Evolutionary conservation across 202 grass and related monocot genomes (phyloP), one percentile per base, ranked within the genome.

Genomic region (Schoenoplectus tabernaemontani): DNA sequence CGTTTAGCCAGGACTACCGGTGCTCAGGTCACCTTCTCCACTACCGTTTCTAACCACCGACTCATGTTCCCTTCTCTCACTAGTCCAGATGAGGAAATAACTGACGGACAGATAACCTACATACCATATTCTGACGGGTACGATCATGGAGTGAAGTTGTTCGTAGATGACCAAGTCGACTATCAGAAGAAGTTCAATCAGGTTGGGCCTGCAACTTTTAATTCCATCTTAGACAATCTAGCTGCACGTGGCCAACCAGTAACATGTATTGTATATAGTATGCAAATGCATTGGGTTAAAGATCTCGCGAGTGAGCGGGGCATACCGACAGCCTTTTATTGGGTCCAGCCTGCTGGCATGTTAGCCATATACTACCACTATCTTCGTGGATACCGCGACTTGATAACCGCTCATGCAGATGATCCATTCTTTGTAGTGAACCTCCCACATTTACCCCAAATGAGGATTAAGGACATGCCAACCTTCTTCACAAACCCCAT

Each of bases 291-390:
- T 3, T 67, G 76, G 69, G 83, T 59, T 5, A 64, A 68, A 48
- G 87, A 91, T 26, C 64, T 84, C 2, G 89, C 85, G 2, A 70
- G 83, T 3, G 80, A 85, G 37, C 77, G 17, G 37, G 81, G 47
- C n/a, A 15, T 90, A 72, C 92, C 87, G 1, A 46, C 50, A 2
- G 85, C 58, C 26, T 44, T 85, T 5, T 88, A 76, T 63, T 95
- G 89, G 92, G 58, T 83, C 38, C 92, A 89, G 72, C 78, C 85
- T 16, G 85, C 92, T 4, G 65, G 77, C 17, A 20, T 86, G 17
- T 81, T 96, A 26, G 81, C 74, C 38, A 20, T 80, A 13, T 76
- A 67, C 81, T 88, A 90, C 78, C 83, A 86, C 83, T 96, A 90
- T 82, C 86, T 90, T 74, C 85, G 83, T 15, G 86, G 92, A 13